Base-by-base conservation (phyloP, 2,329 filamentous ascomycete species). In the Zopfia rhizophila region DNA sequence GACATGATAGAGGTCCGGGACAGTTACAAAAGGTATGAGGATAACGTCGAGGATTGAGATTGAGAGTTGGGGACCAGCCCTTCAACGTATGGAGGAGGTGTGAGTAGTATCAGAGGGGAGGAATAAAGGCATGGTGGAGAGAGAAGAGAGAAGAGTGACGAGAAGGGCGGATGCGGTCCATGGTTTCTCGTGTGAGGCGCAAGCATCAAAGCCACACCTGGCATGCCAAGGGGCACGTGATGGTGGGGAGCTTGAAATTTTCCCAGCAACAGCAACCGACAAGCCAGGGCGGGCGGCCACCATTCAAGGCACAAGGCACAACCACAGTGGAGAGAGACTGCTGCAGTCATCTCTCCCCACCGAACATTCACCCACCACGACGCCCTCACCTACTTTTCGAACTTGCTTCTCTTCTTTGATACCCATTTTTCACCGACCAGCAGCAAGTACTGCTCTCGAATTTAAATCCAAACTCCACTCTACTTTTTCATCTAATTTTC, bases 351-450 rank as follows among this genome's bases (percentile, higher is more conserved):
- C 67, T 68, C 63, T 63, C 61, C 51, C 51, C 18, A 45, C 60
- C 35, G 29, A 57, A 55, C 48, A 53, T 50, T 56, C 58, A 48
- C 40, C 51, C 65, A 68, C 57, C 57, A 71, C 62, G 56, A 58
- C 65, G 58, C 62, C 65, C 62, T 56, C 67, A 60, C 60, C 27
- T 64, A 58, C 75, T 72, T 70, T 72, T 69, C 64, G 75, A 54
- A 59, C 71, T 78, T 76, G 76, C 72, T 74, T 75, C 69, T 72
- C 68, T 68, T 72, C 68, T 76, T 66, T 70, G 73, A 70, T 75
- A 81, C 77, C 76, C 77, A 70, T 76, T 78, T 73, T 78, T 76
- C 72, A 58, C 60, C 68, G 73, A 61, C 68, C 72, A 53, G 74
- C 77, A 72, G 76, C 77, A 76, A 77, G 75, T 60, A 75, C 76